A percentile compares a stretch with the other conserved stretches of the same genome.
phyloP scores from a whole-genome alignment of 2,329 filamentous ascomycete species.

The Penicillium sp. region DNA sequence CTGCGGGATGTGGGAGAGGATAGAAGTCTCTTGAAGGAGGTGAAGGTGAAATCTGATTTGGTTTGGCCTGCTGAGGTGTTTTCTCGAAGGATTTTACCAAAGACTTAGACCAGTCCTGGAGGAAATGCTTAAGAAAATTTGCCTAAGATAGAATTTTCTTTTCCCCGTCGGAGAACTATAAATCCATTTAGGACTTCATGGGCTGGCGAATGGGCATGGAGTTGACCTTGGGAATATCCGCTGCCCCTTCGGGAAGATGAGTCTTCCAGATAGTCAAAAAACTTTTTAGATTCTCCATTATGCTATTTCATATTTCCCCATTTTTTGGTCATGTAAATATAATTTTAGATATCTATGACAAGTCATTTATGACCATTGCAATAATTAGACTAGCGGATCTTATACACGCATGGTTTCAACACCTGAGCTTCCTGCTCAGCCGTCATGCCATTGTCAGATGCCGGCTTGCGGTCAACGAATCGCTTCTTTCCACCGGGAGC shows the following conservation, averaged over 20 bases:
- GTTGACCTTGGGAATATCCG: neutral
- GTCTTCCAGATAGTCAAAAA: neutral
- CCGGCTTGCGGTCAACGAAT: conserved; percentile 60
- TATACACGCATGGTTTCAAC: conserved; percentile 95
- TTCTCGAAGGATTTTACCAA: neutral
- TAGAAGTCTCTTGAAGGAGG: neutral
- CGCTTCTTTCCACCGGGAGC: conserved; percentile 48
- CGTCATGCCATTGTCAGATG: conserved; percentile 58
- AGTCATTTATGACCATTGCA: neutral
- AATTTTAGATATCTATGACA: neutral
- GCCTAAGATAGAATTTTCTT: neutral
- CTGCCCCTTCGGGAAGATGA: neutral
- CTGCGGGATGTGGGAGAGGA: neutral
- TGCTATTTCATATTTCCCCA: too few species aligned
- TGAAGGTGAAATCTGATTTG: neutral
- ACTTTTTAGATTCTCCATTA: too few species aligned
- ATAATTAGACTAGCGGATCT: conserved; percentile 65
- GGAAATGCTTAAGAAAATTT: neutral
- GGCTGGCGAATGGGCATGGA: neutral
- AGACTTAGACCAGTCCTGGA: neutral
- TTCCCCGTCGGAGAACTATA: neutral
- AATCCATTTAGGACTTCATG: neutral
- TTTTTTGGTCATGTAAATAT: neutral
- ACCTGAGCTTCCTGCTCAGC: conserved; percentile 68
- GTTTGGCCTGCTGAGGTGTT: neutral